Conservation (phyloP, 2,329 filamentous ascomycete species). For the Colletotrichum phormii region DNA sequence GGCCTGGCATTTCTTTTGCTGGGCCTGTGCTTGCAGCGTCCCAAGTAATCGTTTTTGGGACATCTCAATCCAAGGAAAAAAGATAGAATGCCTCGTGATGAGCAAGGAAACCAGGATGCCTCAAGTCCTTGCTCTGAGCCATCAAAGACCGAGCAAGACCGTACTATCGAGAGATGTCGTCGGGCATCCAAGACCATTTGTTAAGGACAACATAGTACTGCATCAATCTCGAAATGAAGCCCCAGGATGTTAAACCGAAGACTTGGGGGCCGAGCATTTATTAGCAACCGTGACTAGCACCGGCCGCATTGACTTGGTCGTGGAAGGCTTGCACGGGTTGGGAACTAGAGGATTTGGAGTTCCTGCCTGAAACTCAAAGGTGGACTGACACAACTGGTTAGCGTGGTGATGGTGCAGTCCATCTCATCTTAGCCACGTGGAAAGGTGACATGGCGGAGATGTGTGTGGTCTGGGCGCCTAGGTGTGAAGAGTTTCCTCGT, state of each 20-base stretch:
- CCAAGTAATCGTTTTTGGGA: neutral
- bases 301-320: slow-evolving; percentile 26
- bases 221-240: slow-evolving; percentile 25
- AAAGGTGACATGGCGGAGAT: slow-evolving; percentile 29
- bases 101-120: neutral
- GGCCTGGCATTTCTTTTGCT: neutral
- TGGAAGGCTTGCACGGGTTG: neutral
- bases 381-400: neutral
- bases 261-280: slow-evolving; percentile 3
- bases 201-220: neutral
- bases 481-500: neutral
- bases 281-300: slow-evolving; percentile 5
- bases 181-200: neutral
- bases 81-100: neutral
- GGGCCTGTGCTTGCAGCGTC: neutral
- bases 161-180: neutral
- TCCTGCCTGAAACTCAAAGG: slow-evolving; percentile 29
- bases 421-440: slow-evolving; percentile 35
- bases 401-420: slow-evolving; percentile 16
- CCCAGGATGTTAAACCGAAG: neutral
- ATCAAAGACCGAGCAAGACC: neutral
- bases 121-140: neutral
- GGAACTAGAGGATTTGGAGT: slow-evolving; percentile 22
- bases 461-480: neutral
- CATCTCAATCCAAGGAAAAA: neutral